These are phyloP conservation scores for Yamadazyma takamatsuzukensis DNA, from an alignment of 805 yeast species.

Conservation along the genomic window DNA sequence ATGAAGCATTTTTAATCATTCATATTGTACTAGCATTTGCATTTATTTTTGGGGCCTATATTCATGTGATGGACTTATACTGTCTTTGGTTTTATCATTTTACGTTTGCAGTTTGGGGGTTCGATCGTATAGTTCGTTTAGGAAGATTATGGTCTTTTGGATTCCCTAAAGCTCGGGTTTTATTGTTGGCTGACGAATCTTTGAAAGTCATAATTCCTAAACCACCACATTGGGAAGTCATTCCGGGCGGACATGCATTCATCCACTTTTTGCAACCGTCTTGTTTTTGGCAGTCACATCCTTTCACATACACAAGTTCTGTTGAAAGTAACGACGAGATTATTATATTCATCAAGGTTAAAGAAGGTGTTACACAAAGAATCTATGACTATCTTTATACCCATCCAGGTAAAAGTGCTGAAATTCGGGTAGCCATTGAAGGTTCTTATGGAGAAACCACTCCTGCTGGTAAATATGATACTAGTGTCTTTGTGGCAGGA, in stretches of 20 bases:
- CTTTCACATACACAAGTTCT: conserved; percentile 46
- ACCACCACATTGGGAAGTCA: conserved; percentile 51
- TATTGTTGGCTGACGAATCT: conserved; percentile 42
- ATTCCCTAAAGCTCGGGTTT: conserved; percentile 46
- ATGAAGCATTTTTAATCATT: conserved; percentile 50
- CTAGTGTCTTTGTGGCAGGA: conserved; percentile 35
- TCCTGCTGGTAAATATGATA: conserved; percentile 24
- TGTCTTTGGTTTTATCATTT: conserved; percentile 43
- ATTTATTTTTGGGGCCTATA: conserved; percentile 46
- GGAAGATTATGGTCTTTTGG: conserved; percentile 59
- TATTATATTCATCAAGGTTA: conserved; percentile 30
- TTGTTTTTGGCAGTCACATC: conserved; percentile 65
- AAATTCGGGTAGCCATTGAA: conserved; percentile 33
- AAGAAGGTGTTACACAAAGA: conserved; percentile 28
- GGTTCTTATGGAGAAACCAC: conserved; percentile 37
- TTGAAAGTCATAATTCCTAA: conserved; percentile 48
- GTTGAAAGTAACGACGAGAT: conserved; percentile 16
- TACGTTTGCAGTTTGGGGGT: conserved; percentile 63
- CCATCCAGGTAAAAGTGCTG: conserved; percentile 15
- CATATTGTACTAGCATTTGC: conserved; percentile 55
- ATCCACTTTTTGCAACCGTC: conserved; percentile 44
- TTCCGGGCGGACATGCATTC: conserved; percentile 64
- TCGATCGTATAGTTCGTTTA: conserved; percentile 59
- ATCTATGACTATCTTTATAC: conserved; percentile 17
- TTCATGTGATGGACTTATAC: conserved; percentile 43